Base-by-base conservation (phyloP, 805 yeast genomes). In the Candida chauliodis region DNA sequence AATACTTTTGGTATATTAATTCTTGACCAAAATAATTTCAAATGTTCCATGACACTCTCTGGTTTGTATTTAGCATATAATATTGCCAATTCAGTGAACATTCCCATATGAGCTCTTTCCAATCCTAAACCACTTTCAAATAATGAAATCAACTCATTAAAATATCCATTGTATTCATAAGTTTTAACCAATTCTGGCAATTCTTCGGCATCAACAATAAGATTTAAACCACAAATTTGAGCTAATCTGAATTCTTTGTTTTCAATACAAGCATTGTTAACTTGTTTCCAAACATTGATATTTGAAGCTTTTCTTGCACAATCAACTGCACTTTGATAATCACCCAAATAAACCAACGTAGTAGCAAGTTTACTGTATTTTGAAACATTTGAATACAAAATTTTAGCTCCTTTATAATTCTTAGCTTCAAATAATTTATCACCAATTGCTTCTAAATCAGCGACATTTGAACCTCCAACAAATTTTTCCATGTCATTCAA, bases 81-180 rank as follows among this genome's bases (percentile, higher is more conserved):
- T 34, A 86, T 75, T 16, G 98, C 96, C 52, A 93, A 75, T 65
- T 90, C 97, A 8, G 99, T 93, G 62, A 93, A 93, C 97, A 93
- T 91, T 52, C 98, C 99, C 99, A 93, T 93, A 60, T 93, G 99
- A 26, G 99, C 99, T 62, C 99, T 85, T 72, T 93, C 99, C 51
- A 93, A 75, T 29, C 96, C 95, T 43, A 93, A 75, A 48, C 98
- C 98, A 53, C 89, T 91, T 66, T 93, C 99, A 54, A 93, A 88
- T 54, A 93, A 76, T 13, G 96, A 79, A 47, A 91, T 86, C 48
- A 93, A 74, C 71, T 93, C 96, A 49, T 81, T 84, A 67, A 90
- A 90, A 66, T 88, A 87, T 30, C 99, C 99, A 49, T 83, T 78
- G 58, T 76, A 72, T 67, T 93, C 97, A 60, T 93, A 93, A 49